Conservation (phyloP, 148 eudicot species). For the Suaeda aralocaspica region DNA sequence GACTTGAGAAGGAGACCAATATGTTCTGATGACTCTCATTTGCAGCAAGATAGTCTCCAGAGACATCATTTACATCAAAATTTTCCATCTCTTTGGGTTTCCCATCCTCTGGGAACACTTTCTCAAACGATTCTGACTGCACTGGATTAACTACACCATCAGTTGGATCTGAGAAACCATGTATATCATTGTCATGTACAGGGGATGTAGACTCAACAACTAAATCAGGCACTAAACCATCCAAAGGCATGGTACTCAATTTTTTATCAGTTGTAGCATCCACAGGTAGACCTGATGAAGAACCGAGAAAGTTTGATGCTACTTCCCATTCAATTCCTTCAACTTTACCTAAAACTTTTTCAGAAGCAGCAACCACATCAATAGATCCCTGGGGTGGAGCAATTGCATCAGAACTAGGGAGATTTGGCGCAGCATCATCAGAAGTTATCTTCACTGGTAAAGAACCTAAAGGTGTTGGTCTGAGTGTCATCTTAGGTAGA, state of each 20-base stretch:
- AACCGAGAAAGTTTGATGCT: constrained; percentile 22
- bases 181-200: constrained; percentile 15
- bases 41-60: constrained; percentile 49
- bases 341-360: constrained; percentile 24
- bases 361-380: constrained; percentile 20
- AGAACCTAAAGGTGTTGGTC: constrained; percentile 32
- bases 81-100: constrained; percentile 29
- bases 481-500: constrained; percentile 54
- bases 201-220: constrained; percentile 20
- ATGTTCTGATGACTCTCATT: constrained; percentile 72
- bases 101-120: constrained; percentile 29
- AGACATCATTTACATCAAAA: constrained; percentile 38
- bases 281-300: constrained; percentile 24
- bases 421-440: constrained; percentile 31
- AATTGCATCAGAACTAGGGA: constrained; percentile 26
- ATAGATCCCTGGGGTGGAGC: constrained; percentile 17
- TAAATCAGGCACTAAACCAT: constrained; percentile 28
- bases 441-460: constrained; percentile 32
- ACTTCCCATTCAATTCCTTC: constrained; percentile 30
- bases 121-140: constrained; percentile 27
- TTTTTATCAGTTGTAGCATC: constrained; percentile 32
- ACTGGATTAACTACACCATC: constrained; percentile 22
- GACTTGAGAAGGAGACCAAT: constrained; percentile 88
- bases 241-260: constrained; percentile 19
- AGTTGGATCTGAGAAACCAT: constrained; percentile 17